Evolutionary conservation across 164 flowering plant genomes (phyloP).

Genomic region (Chimonanthus salicifolius): DNA sequence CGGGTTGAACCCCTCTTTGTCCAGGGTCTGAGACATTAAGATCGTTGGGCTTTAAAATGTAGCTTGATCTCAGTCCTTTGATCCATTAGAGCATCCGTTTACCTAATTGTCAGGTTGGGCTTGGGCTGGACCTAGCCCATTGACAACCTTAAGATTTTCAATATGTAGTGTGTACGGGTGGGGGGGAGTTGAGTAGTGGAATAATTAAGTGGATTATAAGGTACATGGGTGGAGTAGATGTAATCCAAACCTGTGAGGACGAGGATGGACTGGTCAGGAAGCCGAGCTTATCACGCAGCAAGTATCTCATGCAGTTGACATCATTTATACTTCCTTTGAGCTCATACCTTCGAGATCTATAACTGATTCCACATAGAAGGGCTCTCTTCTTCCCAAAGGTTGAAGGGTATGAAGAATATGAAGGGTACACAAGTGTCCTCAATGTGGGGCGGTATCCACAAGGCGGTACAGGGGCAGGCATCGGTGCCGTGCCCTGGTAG

Average conservation of each 20-base stretch:
- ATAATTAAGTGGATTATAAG: too few relatives aligned
- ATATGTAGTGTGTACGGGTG: too few relatives aligned
- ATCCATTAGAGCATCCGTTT: too few relatives aligned
- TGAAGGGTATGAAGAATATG: conserved; percentile 2
- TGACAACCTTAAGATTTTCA: too few relatives aligned
- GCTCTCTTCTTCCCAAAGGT: conserved; percentile 46
- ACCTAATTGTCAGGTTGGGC: too few relatives aligned
- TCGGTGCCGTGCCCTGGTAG: background rate
- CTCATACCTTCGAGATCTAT: conserved; percentile 22
- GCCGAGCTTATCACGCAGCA: conserved; percentile 30
- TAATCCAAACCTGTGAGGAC: conserved; percentile 57
- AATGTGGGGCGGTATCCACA: background rate
- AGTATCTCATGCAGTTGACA: conserved; percentile 40
- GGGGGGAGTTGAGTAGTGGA: too few relatives aligned
- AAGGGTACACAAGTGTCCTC: background rate
- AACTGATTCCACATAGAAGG: conserved; percentile 49
- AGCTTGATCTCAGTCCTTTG: too few relatives aligned
- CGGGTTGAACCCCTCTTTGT: too few relatives aligned
- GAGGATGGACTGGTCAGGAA: conserved; percentile 44
- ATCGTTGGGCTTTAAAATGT: too few relatives aligned
- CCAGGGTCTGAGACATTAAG: too few relatives aligned
- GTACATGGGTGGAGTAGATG: background rate
- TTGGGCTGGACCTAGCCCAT: too few relatives aligned
- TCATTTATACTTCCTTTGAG: conserved; percentile 51
- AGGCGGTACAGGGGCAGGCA: background rate